A percentile compares a stretch with the other conserved stretches of the same genome.
Evolutionary conservation across 768 basidiomycete species (phyloP).

Genomic region (Tricholoma saponaceum): DNA sequence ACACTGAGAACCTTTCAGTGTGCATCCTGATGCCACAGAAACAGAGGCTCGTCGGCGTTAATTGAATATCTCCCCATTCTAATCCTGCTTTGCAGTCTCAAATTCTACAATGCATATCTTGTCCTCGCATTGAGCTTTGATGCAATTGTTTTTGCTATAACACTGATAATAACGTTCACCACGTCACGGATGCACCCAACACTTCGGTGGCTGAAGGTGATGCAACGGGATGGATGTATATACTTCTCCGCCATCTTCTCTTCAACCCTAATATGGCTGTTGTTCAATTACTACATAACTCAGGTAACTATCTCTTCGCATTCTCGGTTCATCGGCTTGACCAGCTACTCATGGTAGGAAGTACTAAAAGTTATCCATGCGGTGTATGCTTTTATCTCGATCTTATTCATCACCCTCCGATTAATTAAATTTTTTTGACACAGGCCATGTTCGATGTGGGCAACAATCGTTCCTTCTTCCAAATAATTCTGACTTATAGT

Average conservation of each 20-base stretch:
- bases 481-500: neutral
- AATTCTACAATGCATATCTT: constrained; percentile 8
- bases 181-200: constrained; percentile 9
- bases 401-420: neutral
- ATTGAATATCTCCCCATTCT: neutral
- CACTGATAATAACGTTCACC: constrained; percentile 9
- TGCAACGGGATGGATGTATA: constrained; percentile 15
- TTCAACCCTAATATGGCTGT: constrained; percentile 15
- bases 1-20: neutral
- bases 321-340: neutral
- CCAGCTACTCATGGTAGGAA: neutral
- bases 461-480: neutral
- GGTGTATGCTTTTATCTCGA: neutral
- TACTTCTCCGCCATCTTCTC: constrained; percentile 18
- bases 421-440: neutral
- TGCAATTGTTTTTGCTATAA: constrained; percentile 13
- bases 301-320: neutral
- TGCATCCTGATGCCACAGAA: neutral
- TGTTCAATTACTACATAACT: constrained; percentile 1
- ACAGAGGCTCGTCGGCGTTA: neutral
- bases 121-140: constrained; percentile 15
- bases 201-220: constrained; percentile 12
- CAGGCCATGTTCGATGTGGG: neutral
- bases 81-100: neutral
- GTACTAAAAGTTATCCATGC: neutral